Evolutionary conservation across 208 protist species (phyloP).

Genomic region (Naegleria gruberi): DNA sequence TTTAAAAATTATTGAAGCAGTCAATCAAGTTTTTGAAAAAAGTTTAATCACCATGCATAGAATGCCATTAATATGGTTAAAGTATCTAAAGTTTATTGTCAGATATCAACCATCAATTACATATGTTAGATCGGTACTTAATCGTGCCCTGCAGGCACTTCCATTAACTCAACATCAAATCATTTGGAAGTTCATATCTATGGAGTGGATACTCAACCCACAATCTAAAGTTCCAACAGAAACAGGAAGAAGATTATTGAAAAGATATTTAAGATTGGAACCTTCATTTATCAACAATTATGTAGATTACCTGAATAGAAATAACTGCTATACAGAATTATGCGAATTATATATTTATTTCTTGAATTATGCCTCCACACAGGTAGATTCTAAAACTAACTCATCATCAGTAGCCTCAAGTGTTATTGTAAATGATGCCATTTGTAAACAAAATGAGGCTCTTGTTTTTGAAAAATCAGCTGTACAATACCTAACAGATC

Average conservation of each 20-base stretch:
- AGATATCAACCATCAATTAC: constrained; percentile 50
- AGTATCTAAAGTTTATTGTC: constrained; percentile 67
- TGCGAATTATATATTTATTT: constrained; percentile 29
- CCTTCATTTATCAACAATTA: constrained; percentile 44
- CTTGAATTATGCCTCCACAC: constrained; percentile 50
- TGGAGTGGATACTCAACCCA: constrained; percentile 45
- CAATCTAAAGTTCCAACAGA: constrained; percentile 42
- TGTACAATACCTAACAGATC: background rate
- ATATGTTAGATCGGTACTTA: constrained; percentile 53
- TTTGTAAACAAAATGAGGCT: too few species aligned
- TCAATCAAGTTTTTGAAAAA: constrained; percentile 57
- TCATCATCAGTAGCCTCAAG: constrained; percentile 29
- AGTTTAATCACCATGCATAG: constrained; percentile 66
- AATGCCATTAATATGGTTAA: constrained; percentile 83
- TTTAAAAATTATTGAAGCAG: constrained; percentile 39
- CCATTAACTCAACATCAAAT: constrained; percentile 82
- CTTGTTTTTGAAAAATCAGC: background rate
- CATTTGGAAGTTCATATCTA: constrained; percentile 68
- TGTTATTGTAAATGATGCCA: background rate
- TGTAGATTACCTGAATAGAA: constrained; percentile 44
- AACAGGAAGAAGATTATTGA: constrained; percentile 56
- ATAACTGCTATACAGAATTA: constrained; percentile 38
- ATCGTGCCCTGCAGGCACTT: constrained; percentile 67
- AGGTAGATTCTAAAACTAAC: constrained; percentile 44
- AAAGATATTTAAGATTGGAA: constrained; percentile 55